Evolutionary conservation across 2,329 filamentous ascomycete genomes (phyloP).

Genomic region (Arthroderma uncinatum): DNA sequence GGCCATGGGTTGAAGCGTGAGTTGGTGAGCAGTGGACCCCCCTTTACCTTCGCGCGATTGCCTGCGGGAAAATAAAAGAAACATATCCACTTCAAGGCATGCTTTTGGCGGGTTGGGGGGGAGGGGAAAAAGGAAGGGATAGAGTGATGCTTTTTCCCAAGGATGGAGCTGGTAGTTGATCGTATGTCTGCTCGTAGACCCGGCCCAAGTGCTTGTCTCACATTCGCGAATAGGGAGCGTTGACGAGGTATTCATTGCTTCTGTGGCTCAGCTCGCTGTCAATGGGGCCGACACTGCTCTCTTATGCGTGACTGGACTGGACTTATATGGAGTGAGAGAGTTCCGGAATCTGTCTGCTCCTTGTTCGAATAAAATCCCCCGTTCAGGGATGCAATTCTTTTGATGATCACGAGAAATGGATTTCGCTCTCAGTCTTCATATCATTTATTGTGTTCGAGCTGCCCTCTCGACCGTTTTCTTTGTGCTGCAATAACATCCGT

Average conservation of each 20-base stretch:
- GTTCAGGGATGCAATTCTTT: background rate
- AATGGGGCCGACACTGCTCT: conserved; percentile 1
- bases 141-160: background rate
- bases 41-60: conserved; percentile 6
- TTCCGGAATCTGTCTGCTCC: background rate
- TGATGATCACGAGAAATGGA: background rate
- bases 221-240: conserved; percentile 5
- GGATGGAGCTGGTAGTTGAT: background rate
- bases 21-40: conserved; percentile 2
- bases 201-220: background rate
- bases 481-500: conserved; percentile 1
- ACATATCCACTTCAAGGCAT: background rate
- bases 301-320: conserved; percentile 3
- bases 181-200: background rate
- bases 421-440: conserved; percentile 2
- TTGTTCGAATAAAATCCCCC: background rate
- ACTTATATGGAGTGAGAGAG: conserved; percentile 2
- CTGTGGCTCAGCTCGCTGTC: conserved; percentile 4
- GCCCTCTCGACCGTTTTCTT: background rate
- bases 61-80: conserved; percentile 4
- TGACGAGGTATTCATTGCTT: background rate
- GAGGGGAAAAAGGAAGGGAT: background rate
- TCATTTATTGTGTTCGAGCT: background rate
- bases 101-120: background rate
- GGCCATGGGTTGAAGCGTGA: background rate